Evolutionary conservation across 2,329 filamentous ascomycete genomes (phyloP).

Genomic region (Anthostomella pinea): DNA sequence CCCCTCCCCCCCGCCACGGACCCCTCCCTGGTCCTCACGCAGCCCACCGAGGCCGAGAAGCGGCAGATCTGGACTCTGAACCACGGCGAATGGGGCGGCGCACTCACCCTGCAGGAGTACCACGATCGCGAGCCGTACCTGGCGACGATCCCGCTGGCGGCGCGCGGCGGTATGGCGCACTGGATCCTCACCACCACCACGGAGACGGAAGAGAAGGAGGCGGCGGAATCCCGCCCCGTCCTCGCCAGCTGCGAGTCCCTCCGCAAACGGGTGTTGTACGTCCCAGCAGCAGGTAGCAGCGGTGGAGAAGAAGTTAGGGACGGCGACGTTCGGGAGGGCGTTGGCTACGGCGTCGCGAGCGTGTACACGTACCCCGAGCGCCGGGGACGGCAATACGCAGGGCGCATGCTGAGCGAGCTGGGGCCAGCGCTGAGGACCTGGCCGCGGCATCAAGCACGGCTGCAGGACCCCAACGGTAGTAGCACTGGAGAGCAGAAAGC

Average conservation of each 20-base stretch:
- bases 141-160: conserved; percentile 54
- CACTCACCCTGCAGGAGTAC: conserved; percentile 54
- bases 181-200: conserved; percentile 60
- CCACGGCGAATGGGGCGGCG: conserved; percentile 56
- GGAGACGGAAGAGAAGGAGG: conserved; percentile 7
- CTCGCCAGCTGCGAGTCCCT: conserved; percentile 64
- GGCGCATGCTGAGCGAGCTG: conserved; percentile 69
- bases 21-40: conserved; percentile 45
- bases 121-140: conserved; percentile 58
- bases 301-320: conserved; percentile 26
- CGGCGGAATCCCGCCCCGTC: conserved; percentile 42
- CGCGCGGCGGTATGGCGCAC: conserved; percentile 55
- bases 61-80: conserved; percentile 53
- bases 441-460: conserved; percentile 26
- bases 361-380: conserved; percentile 71
- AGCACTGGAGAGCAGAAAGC: neutral
- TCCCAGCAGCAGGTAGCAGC: conserved; percentile 27
- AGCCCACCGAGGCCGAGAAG: conserved; percentile 57
- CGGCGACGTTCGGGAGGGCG: conserved; percentile 47
- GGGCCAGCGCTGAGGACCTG: conserved; percentile 41
- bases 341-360: conserved; percentile 72
- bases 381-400: conserved; percentile 72
- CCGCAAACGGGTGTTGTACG: conserved; percentile 53
- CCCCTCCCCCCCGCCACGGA: conserved; percentile 34
- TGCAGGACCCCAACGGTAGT: too few relatives aligned